These are phyloP conservation scores for Daldinia loculata DNA, from an alignment of 495 filamentous ascomycete genomes.

Conservation along the genomic window DNA sequence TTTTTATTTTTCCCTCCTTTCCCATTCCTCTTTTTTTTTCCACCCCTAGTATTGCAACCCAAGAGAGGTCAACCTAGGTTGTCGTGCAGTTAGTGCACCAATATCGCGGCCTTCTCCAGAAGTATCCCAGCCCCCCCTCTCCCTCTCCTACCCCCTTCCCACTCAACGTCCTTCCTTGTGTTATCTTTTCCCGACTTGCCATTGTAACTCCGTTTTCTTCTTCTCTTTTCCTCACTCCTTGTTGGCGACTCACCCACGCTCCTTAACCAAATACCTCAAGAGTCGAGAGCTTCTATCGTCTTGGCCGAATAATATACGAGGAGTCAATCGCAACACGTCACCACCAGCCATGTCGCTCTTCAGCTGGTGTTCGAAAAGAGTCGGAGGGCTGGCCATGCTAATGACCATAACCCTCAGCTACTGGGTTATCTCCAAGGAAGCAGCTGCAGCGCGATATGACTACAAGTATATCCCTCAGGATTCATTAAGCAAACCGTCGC, in stretches of 20 bases:
- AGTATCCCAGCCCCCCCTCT: constrained; percentile 38
- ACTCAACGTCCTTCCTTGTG: constrained; percentile 38
- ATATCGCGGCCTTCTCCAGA: constrained; percentile 35
- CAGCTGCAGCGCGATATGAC: constrained; percentile 52
- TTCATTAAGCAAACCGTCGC: constrained; percentile 52
- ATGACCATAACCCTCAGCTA: constrained; percentile 53
- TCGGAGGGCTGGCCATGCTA: constrained; percentile 60
- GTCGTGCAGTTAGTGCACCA: constrained; percentile 44
- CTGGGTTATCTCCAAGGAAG: constrained; percentile 57
- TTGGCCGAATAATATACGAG: constrained; percentile 18
- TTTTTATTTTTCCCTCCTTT: constrained; percentile 31
- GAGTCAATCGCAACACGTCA: constrained; percentile 35
- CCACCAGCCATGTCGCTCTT: constrained; percentile 56
- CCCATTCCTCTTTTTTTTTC: constrained; percentile 13
- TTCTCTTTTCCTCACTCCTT: constrained; percentile 32
- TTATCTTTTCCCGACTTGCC: constrained; percentile 36
- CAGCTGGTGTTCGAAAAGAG: constrained; percentile 57
- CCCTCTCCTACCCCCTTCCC: constrained; percentile 31
- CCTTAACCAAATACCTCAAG: constrained; percentile 21
- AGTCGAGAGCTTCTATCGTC: constrained; percentile 16
- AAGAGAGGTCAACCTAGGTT: constrained; percentile 37
- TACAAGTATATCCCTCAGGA: constrained; percentile 56
- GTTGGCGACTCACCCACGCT: constrained; percentile 26
- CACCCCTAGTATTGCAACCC: constrained; percentile 29
- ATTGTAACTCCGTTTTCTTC: constrained; percentile 24